A percentile compares a stretch with the other conserved stretches of the same genome.
phyloP scores from a whole-genome alignment of 108 stramenopile genomes.

The Cyclostephanos tholiformis region DNA sequence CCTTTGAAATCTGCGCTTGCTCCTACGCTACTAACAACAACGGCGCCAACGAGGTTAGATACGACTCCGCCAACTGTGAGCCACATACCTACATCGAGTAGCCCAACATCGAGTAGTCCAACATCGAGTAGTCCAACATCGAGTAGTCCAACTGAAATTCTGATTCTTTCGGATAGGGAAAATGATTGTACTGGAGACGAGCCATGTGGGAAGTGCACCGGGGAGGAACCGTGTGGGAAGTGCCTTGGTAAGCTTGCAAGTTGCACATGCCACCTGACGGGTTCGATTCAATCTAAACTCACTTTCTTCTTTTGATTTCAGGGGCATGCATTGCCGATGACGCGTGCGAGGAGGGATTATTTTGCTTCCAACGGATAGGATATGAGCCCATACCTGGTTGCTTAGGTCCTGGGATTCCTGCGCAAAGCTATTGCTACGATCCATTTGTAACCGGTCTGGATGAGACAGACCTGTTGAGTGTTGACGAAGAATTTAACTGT shows the following conservation, averaged over 20 bases:
- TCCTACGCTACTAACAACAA: conserved; percentile 2
- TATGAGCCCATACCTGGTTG: conserved; percentile 5
- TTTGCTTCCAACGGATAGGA: conserved; percentile 8
- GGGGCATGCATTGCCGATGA: conserved; percentile 10
- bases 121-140: conserved; percentile 6
- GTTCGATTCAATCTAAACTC: neutral
- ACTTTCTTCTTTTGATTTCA: neutral
- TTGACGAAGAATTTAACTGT: neutral
- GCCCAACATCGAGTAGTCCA: neutral
- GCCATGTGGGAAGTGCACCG: neutral
- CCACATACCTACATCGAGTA: neutral
- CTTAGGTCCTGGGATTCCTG: conserved; percentile 1
- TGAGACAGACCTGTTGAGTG: neutral
- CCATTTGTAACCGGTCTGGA: neutral
- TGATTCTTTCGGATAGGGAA: neutral
- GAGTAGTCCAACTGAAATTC: neutral
- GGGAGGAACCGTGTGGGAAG: neutral
- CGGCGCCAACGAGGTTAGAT: neutral
- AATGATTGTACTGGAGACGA: neutral
- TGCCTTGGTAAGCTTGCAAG: conserved; percentile 5
- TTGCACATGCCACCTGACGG: neutral
- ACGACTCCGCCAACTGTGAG: conserved; percentile 15
- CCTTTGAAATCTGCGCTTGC: neutral
- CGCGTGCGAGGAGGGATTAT: conserved; percentile 7
- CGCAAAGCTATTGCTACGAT: conserved; percentile 15